These are phyloP conservation scores for Pichia sp. DNA, from an alignment of 1,139 yeast genomes.

Conservation along the genomic window DNA sequence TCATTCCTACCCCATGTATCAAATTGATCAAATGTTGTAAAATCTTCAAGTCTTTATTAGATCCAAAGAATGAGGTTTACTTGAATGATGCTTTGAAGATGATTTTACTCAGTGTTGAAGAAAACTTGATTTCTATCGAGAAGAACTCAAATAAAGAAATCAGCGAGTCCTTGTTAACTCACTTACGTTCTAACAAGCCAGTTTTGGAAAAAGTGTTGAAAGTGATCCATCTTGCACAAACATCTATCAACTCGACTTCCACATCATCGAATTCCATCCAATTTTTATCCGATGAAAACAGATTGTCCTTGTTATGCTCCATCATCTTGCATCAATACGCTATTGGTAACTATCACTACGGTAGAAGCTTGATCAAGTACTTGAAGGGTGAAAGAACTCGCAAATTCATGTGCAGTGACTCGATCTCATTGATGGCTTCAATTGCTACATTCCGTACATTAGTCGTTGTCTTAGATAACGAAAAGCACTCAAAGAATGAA, in stretches of 20 bases:
- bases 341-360: slow-evolving; percentile 21
- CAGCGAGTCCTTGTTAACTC: slow-evolving; percentile 1
- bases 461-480: slow-evolving; percentile 20
- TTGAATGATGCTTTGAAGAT: slow-evolving; percentile 24
- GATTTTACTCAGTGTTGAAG: slow-evolving; percentile 24
- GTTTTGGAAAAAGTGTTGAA: slow-evolving; percentile 23
- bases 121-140: slow-evolving; percentile 19
- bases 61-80: slow-evolving; percentile 21
- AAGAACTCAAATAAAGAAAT: slow-evolving; percentile 2
- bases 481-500: not conserved
- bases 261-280: slow-evolving; percentile 13
- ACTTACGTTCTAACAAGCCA: slow-evolving; percentile 16
- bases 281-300: slow-evolving; percentile 29
- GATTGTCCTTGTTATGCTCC: slow-evolving; percentile 30
- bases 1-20: slow-evolving; percentile 27
- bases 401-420: slow-evolving; percentile 17
- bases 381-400: slow-evolving; percentile 16
- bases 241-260: slow-evolving; percentile 7
- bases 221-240: slow-evolving; percentile 16
- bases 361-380: slow-evolving; percentile 25
- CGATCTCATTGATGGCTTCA: slow-evolving; percentile 28
- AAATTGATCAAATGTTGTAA: slow-evolving; percentile 27
- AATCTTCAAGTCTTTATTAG: slow-evolving; percentile 26
- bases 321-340: slow-evolving; percentile 29
- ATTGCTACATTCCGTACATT: slow-evolving; percentile 28